A percentile compares a stretch with the other conserved stretches of the same genome.
Conservation (phyloP, 306 rosid genomes). For the Pachyrhizus erosus region DNA sequence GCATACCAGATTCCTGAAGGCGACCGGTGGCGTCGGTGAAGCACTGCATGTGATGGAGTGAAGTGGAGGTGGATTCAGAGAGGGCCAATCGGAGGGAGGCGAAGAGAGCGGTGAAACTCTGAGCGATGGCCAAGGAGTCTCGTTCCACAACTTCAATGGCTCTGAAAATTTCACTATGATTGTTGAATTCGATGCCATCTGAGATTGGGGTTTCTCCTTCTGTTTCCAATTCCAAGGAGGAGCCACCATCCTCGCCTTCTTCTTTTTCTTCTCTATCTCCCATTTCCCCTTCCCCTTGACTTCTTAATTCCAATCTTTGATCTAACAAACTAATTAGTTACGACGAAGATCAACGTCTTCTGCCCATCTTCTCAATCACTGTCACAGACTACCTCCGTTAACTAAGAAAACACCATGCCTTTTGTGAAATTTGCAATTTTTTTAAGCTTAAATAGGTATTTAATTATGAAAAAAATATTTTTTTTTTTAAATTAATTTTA, state of each 20-base stretch:
- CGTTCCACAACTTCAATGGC: conserved; percentile 80
- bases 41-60: conserved; percentile 82
- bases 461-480: too few relatives aligned
- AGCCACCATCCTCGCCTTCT: not conserved
- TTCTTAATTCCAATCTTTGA: not conserved
- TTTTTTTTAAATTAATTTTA: too few relatives aligned
- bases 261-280: not conserved
- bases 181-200: conserved; percentile 36
- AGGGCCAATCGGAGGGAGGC: conserved; percentile 78
- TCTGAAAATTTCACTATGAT: conserved; percentile 58
- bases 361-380: not conserved
- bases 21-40: conserved; percentile 85
- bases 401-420: too few relatives aligned
- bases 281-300: not conserved
- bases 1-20: conserved; percentile 87
- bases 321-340: not conserved
- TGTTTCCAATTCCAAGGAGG: not conserved
- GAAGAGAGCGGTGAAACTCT: conserved; percentile 82
- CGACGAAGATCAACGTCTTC: not conserved
- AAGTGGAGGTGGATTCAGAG: conserved; percentile 67
- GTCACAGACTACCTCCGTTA: too few relatives aligned
- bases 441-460: too few relatives aligned
- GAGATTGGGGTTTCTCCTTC: conserved; percentile 43
- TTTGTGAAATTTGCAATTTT: too few relatives aligned
- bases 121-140: conserved; percentile 76